Percentiles rank a stretch among this genome's conserved stretches.
phyloP scores from a whole-genome alignment of 805 yeast genomes.

The Hanseniaspora valbyensis region DNA sequence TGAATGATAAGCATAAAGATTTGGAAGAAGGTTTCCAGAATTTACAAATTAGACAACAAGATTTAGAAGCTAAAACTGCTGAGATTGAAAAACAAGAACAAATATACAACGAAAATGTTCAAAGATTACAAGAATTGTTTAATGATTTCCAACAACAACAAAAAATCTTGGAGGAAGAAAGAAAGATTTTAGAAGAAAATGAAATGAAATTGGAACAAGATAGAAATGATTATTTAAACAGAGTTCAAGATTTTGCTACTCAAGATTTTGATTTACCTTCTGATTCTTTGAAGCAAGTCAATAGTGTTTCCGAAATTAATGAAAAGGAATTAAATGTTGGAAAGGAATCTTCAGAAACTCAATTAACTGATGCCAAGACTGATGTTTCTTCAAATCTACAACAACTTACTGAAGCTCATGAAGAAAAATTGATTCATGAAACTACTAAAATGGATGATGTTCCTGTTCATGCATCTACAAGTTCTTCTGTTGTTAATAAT shows the following conservation, averaged over 20 bases:
- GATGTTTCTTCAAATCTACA: slow-evolving; percentile 33
- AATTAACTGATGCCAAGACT: slow-evolving; percentile 22
- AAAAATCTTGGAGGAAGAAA: slow-evolving; percentile 31
- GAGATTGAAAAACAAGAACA: slow-evolving; percentile 31
- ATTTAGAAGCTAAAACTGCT: slow-evolving; percentile 27
- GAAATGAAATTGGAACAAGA: slow-evolving; percentile 19
- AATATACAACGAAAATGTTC: slow-evolving; percentile 31
- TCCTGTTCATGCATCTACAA: slow-evolving; percentile 63
- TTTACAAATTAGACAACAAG: slow-evolving; percentile 28
- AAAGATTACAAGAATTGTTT: slow-evolving; percentile 29
- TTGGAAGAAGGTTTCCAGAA: slow-evolving; percentile 33
- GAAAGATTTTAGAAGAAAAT: slow-evolving; percentile 32
- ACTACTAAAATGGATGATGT: slow-evolving; percentile 12
- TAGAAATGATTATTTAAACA: slow-evolving; percentile 29
- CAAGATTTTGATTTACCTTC: slow-evolving; percentile 4
- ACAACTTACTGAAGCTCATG: not conserved
- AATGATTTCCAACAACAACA: slow-evolving; percentile 31
- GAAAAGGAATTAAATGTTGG: slow-evolving; percentile 21
- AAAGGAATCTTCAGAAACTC: slow-evolving; percentile 21
- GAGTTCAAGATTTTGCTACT: slow-evolving; percentile 31
- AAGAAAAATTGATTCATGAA: not conserved
- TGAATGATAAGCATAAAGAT: slow-evolving; percentile 24
- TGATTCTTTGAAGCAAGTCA: not conserved
- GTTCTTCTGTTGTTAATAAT: slow-evolving; percentile 85
- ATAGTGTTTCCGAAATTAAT: not conserved